Evolutionary conservation across 2,329 filamentous ascomycete genomes (phyloP).

Genomic region (Gremmenia infestans): DNA sequence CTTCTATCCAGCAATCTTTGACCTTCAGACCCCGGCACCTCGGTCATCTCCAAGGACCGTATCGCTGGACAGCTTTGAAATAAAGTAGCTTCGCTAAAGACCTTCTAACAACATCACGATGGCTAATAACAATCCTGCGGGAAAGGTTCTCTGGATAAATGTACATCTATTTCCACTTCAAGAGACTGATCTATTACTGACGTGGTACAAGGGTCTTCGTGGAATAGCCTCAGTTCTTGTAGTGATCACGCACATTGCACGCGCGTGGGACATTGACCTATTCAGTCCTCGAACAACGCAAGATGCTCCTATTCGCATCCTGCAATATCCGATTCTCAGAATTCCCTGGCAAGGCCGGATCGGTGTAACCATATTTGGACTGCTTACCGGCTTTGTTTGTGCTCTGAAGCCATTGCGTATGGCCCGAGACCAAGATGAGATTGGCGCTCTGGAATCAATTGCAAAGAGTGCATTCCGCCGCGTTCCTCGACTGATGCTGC

Average conservation of each 20-base stretch:
- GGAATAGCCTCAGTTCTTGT: slow-evolving; percentile 51
- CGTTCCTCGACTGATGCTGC: slow-evolving; percentile 54
- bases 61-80: too few species aligned
- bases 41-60: too few species aligned
- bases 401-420: slow-evolving; percentile 55
- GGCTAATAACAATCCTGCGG: too few species aligned
- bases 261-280: slow-evolving; percentile 46
- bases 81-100: too few species aligned
- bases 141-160: too few species aligned
- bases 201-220: slow-evolving; percentile 55
- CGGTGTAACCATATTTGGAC: slow-evolving; percentile 61
- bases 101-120: too few species aligned
- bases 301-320: slow-evolving; percentile 41
- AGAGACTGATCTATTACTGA: too few species aligned
- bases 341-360: slow-evolving; percentile 56
- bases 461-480: slow-evolving; percentile 54
- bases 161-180: too few species aligned
- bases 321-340: slow-evolving; percentile 55
- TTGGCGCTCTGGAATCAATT: slow-evolving; percentile 48
- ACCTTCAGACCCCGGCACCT: too few species aligned
- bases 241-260: slow-evolving; percentile 48
- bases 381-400: slow-evolving; percentile 61
- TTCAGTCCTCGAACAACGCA: slow-evolving; percentile 42
- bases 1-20: too few species aligned
- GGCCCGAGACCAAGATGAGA: slow-evolving; percentile 47